Percentiles rank a stretch among this genome's conserved stretches.
Conservation (phyloP, 768 basidiomycete species). For the Lactifluus pinguis region DNA sequence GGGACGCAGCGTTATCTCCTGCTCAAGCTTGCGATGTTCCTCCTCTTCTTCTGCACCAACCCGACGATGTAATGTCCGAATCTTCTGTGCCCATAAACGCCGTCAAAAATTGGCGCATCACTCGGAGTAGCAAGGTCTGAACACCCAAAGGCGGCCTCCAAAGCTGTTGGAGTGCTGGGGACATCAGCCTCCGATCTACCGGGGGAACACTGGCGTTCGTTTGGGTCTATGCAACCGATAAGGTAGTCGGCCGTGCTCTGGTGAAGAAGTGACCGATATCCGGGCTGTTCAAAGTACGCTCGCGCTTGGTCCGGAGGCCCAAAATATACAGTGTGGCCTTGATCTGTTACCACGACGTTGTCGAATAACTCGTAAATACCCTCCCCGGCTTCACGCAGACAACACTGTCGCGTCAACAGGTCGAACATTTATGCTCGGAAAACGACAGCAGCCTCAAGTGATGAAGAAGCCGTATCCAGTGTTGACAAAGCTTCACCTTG, state of each 20-base stretch:
- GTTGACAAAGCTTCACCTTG: too few species aligned
- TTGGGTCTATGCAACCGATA: slow-evolving; percentile 74
- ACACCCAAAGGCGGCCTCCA: slow-evolving; percentile 52
- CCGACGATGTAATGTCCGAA: slow-evolving; percentile 70
- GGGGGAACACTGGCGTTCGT: slow-evolving; percentile 71
- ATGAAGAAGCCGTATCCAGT: too few species aligned
- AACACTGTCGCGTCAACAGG: too few species aligned
- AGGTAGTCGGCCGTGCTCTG: slow-evolving; percentile 89
- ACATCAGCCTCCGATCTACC: slow-evolving; percentile 50
- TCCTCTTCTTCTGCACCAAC: slow-evolving; percentile 75
- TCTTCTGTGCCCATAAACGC: slow-evolving; percentile 77
- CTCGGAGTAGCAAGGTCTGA: slow-evolving; percentile 43
- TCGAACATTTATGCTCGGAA: too few species aligned
- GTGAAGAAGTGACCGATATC: slow-evolving; percentile 67
- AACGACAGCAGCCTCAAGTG: too few species aligned
- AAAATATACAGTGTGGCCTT: slow-evolving; percentile 76
- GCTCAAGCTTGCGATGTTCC: slow-evolving; percentile 58
- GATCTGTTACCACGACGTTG: slow-evolving; percentile 78
- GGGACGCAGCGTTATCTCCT: slow-evolving; percentile 43
- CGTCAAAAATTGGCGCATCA: too few species aligned
- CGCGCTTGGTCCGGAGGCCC: slow-evolving; percentile 70
- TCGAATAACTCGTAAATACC: slow-evolving; percentile 74
- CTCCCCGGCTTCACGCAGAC: slow-evolving; percentile 84
- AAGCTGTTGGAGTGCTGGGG: slow-evolving; percentile 56
- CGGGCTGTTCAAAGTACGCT: slow-evolving; percentile 66